phyloP scores from a whole-genome alignment of 306 rosid species.

The Dicorynia guianensis region DNA sequence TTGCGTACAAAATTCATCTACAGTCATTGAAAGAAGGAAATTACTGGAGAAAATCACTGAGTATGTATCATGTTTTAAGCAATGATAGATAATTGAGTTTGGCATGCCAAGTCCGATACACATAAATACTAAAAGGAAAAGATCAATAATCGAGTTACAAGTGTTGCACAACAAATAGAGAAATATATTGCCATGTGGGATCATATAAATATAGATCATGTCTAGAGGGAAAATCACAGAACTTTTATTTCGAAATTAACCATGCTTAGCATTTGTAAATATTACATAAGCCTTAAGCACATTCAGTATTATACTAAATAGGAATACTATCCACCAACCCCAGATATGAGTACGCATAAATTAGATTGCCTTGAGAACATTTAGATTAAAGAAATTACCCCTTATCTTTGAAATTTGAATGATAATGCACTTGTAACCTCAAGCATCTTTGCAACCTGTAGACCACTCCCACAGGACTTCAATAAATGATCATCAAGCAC shows the following conservation, averaged over 20 bases:
- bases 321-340: neutral
- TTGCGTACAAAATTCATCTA: neutral
- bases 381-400: constrained; percentile 49
- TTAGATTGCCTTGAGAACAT: neutral
- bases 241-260: too few species aligned
- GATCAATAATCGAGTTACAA: neutral
- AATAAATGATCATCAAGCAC: constrained; percentile 77
- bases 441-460: constrained; percentile 78
- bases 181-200: too few species aligned
- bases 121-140: neutral
- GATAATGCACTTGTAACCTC: constrained; percentile 95
- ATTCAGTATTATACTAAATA: neutral
- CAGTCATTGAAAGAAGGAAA: neutral
- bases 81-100: neutral
- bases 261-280: too few species aligned
- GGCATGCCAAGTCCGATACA: neutral
- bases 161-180: too few species aligned
- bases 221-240: too few species aligned
- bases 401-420: constrained; percentile 90
- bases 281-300: neutral
- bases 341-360: neutral
- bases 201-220: too few species aligned
- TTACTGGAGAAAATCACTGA: neutral
- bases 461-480: constrained; percentile 74
- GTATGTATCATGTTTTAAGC: neutral